Base-by-base conservation (phyloP, 805 yeast species). In the Clavispora carvajalis region DNA sequence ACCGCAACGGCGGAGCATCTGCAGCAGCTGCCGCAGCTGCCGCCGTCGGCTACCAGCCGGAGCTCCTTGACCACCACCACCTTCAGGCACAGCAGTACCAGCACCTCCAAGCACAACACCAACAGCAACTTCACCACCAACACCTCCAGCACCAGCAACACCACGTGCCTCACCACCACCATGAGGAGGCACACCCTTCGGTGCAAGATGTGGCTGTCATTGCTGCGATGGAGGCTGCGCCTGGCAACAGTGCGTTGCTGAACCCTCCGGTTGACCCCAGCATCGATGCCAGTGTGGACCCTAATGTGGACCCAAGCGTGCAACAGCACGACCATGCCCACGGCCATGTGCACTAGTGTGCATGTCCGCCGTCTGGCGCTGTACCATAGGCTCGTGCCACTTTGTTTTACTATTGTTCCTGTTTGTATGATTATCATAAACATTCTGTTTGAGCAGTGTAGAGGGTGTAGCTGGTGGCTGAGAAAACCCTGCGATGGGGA, bases 291-390 rank as follows among this genome's bases (percentile, higher is more conserved):
- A 60, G 62, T 37, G 66, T 68, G 41, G 74, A 68, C 46, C 71
- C 73, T 8, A 67, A 65, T 45, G 71, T 68, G 30, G 72, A 66
- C 48, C 70, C 71, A 4, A 63, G 64, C 43, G 71, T 65, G 35
- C 71, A 61, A 48, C 70, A 63, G 22, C 70, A 65, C 44, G 70
- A 65, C 52, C 67, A 65, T 42, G 55, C 67, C 17, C 67, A 60
- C 49, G 58, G 58, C 42, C 54, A 46, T 35, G 52, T 50, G 34
- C 49, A 47, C 46, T 48, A 41, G 36, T 26, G 31, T 28, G 31
- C 31, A 12, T 28, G 19, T 5, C 31, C 31, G 31, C 31, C 26
- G 21, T 19, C 16, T 10, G 33, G 28, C 34, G 30, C 26, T 46
- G 45, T 46, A 44, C 41, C 41, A 43, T 39, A 36, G 25, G 41